Base-by-base conservation (phyloP, 1,139 yeast genomes). In the Meyerozyma athensensis region DNA sequence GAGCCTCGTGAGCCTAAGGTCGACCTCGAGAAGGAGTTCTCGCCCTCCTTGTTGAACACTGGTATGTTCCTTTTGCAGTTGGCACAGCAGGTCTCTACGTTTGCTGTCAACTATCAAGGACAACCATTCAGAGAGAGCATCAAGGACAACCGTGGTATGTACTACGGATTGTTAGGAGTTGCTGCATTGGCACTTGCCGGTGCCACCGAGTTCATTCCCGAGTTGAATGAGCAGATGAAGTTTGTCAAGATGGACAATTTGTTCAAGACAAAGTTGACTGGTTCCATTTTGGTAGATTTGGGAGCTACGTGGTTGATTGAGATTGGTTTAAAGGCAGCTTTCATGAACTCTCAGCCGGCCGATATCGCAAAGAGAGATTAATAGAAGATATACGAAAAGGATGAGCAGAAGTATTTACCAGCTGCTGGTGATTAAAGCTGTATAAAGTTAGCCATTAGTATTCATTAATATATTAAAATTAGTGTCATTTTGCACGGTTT, bases 41-140 rank as follows among this genome's bases (percentile, higher is more conserved):
- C 69, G 43, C 98, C 98, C 32, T 89, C 97, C 3, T 72, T 92
- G 55, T 77, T 92, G 56, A 94, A 94, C 65, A 92, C 98, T 22
- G 97, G 97, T 51, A 90, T 92, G 73, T 94, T 90, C 65, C 74
- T 92, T 57, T 74, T 92, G 44, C 97, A 90, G 63, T 74, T 92
- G 52, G 95, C 96, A 16, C 97, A 92, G 68, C 97, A 92, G 65
- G 95, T 94, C 35, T 86, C 97, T 9, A 92, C 99, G 0, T 92
- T 92, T 69, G 97, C 97, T 12, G 97, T 94, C 43, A 92, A 92
- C 66, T 92, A 92, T 63, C 96, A 87, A 68, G 99, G 99, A 36
- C 80, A 85, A 49, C 99, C 99, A 38, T 94, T 94, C 70, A 83
- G 95, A 59, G 96, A 94, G 65, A 80, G 89, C 44, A 84, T 92